Evolutionary conservation across 805 yeast species (phyloP).

Genomic region (Yamadazyma nakazawae): DNA sequence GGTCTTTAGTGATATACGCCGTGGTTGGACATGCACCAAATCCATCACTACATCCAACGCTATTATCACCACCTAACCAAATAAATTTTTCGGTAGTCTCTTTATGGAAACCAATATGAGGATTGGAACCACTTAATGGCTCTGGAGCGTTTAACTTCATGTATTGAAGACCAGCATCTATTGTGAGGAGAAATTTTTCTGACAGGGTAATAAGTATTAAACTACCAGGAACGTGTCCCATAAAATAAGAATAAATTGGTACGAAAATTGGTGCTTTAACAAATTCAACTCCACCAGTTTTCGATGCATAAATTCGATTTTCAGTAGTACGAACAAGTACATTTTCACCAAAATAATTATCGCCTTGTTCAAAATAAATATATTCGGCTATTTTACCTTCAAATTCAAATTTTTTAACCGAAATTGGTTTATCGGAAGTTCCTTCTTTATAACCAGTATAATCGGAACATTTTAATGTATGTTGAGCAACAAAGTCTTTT

Average conservation of each 20-base stretch:
- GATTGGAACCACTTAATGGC: conserved; percentile 27
- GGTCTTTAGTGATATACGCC: conserved; percentile 63
- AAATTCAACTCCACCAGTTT: conserved; percentile 45
- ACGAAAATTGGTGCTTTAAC: conserved; percentile 30
- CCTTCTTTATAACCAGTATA: conserved; percentile 15
- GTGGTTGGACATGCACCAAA: conserved; percentile 46
- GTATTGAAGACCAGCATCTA: conserved; percentile 65
- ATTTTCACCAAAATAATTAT: conserved; percentile 30
- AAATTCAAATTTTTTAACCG: conserved; percentile 40
- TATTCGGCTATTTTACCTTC: conserved; percentile 54
- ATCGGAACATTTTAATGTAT: conserved; percentile 37
- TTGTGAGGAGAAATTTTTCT: conserved; percentile 53
- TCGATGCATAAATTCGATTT: conserved; percentile 57
- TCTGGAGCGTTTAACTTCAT: conserved; percentile 47
- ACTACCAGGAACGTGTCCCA: conserved; percentile 58
- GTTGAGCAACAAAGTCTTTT: conserved; percentile 23
- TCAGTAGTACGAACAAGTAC: conserved; percentile 56
- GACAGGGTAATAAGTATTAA: conserved; percentile 51
- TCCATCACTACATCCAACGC: background rate
- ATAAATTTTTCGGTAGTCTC: conserved; percentile 55
- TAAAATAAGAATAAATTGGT: conserved; percentile 30
- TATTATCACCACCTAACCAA: conserved; percentile 44
- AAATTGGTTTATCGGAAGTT: conserved; percentile 25
- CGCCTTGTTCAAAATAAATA: conserved; percentile 56
- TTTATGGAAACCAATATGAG: conserved; percentile 59